Base-by-base conservation (phyloP, 2,329 filamentous ascomycete species). In the Colletotrichum euphorbiae region DNA sequence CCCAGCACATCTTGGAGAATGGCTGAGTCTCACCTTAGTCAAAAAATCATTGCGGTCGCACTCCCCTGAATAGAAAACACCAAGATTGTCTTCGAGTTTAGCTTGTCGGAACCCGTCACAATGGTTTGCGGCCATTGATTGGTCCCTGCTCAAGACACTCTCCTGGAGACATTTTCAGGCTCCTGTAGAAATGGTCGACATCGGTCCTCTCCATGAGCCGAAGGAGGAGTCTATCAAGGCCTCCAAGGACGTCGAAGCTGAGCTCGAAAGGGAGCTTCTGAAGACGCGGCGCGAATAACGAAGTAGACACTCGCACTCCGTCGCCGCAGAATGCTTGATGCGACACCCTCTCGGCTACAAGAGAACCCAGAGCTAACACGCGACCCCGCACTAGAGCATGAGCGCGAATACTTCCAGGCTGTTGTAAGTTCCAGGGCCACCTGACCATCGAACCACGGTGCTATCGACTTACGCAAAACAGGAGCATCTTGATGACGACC, bases 351-450 rank as follows among this genome's bases (percentile, higher is more conserved):
- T 19, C 12, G 8, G 9, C 6, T 15, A 38, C 17, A 38, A 19
- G 42, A 33, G 43, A 13, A 58, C 51, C 73, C 24, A 71, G 17
- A 17, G 46, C 55, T 61, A 17, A 66, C 15, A 5, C 3, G 6
- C 2, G 31, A 31, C 13, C 15, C 17, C 50, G 13, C 24, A 38
- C n/a, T 38, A 85, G 84, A 87, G 72, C 85, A 88, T 71, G 85
- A 87, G 70, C 81, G 80, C 8, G 81, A 85, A 69, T 87, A 86
- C 75, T 88, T 88, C 78, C 80, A 81, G n/a, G 80, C 83, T 2
- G 83, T 83, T 59, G 79, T 79, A 71, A 67, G 76, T 55, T 15
- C 19, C 19, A 3, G 9, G 15, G 13, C 24, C 12, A 13, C 19
- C 31, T n/a, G 8, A 11, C 15, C 1, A 33, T 12, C 4, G 19